Conservation (phyloP, 352 stramenopile genomes). For the Pythium folliculosum region DNA sequence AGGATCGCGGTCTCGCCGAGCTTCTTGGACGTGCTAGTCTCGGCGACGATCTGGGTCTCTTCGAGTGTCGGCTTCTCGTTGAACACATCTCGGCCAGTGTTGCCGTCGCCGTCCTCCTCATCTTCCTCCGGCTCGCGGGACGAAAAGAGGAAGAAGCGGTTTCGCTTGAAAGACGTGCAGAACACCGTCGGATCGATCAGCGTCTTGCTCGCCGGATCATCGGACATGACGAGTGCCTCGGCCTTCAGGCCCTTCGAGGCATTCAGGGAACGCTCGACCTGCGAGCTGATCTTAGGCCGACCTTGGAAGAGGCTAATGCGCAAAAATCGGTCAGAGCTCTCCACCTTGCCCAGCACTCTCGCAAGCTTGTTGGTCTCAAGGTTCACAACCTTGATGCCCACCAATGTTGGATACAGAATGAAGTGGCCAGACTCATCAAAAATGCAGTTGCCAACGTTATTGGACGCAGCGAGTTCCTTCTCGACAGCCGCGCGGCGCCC, state of each 20-base stretch:
- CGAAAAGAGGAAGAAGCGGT: constrained; percentile 98
- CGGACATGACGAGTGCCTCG: constrained; percentile 63
- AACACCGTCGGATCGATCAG: constrained; percentile 87
- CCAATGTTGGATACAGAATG: constrained; percentile 93
- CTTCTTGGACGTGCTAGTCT: constrained; percentile 65
- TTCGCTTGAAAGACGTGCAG: constrained; percentile 86
- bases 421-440: constrained; percentile 97
- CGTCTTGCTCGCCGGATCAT: constrained; percentile 42
- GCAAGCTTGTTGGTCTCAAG: constrained; percentile 93
- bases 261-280: constrained; percentile 90
- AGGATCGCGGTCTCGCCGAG: constrained; percentile 88
- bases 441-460: constrained; percentile 76
- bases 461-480: constrained; percentile 62
- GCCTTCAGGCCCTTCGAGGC: constrained; percentile 50
- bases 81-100: constrained; percentile 92
- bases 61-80: constrained; percentile 98
- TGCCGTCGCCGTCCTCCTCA: constrained; percentile 39
- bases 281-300: constrained; percentile 94
- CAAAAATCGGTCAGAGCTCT: constrained; percentile 96
- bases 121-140: constrained; percentile 91
- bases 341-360: constrained; percentile 92
- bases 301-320: constrained; percentile 93
- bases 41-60: constrained; percentile 86
- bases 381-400: constrained; percentile 98
- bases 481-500: constrained; percentile 84